Conservation (phyloP, 495 filamentous ascomycete species). For the Amniculicola lignicola region DNA sequence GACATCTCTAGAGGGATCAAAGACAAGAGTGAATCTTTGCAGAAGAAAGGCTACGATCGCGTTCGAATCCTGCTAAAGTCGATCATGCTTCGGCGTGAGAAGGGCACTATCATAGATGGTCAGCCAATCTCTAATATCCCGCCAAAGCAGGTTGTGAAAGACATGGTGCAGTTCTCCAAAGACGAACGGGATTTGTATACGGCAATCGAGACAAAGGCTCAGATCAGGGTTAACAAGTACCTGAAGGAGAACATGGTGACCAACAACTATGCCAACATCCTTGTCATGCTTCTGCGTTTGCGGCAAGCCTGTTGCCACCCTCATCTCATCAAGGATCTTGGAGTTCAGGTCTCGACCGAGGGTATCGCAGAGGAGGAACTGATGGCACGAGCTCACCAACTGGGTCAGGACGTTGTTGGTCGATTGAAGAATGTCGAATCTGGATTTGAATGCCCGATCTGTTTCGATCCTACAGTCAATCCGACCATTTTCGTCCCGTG, state of each 20-base stretch:
- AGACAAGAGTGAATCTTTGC: not conserved
- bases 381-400: conserved; percentile 60
- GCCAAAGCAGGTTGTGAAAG: conserved; percentile 60
- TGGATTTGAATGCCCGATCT: conserved; percentile 69
- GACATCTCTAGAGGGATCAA: conserved; percentile 42
- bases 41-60: conserved; percentile 53
- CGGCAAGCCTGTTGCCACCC: conserved; percentile 94
- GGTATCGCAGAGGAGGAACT: conserved; percentile 51
- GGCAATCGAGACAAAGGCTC: conserved; percentile 63
- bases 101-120: conserved; percentile 79
- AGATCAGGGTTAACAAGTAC: conserved; percentile 73
- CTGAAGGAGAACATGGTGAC: conserved; percentile 68
- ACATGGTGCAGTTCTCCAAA: conserved; percentile 68
- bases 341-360: conserved; percentile 51
- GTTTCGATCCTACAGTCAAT: conserved; percentile 71
- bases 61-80: conserved; percentile 80
- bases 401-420: conserved; percentile 59
- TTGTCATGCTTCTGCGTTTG: conserved; percentile 81
- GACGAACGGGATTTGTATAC: conserved; percentile 72
- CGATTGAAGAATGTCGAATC: conserved; percentile 62
- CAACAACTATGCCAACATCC: conserved; percentile 76
- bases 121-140: conserved; percentile 77
- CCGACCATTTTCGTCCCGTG: conserved; percentile 81
- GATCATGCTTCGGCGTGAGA: conserved; percentile 80
- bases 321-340: conserved; percentile 78